Evolutionary conservation across 2,329 filamentous ascomycete genomes (phyloP), one percentile per base, ranked within the genome.

Genomic region (Stagonosporopsis rhizophila): DNA sequence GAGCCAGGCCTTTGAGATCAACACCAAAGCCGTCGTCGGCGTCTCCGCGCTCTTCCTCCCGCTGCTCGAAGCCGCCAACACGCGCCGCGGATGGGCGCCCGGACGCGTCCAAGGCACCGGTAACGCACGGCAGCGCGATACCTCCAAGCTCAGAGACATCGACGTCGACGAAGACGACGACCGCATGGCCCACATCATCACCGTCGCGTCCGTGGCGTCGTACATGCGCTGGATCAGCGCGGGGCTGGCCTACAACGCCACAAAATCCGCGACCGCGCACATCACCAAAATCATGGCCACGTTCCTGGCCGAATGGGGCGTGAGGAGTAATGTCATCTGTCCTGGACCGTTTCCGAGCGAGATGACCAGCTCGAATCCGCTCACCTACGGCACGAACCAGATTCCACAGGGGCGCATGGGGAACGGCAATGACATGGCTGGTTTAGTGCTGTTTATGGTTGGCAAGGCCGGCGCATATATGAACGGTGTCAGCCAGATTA

Each of bases 401-500:
- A 60, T 79, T 11, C 77, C 78, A 14, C 73, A 74, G 64, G 79
- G 76, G 0, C 53, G 79, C 17, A 70, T 76, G 64, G 79, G 80
- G 0, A 65, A 62, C 4, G 61, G 70, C 9, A 78, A 81, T 37
- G 82, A 85, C 58, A 74, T 85, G 28, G 78, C 78, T 0, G 82
- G 79, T 14, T 72, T 82, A 15, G 75, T 83, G 2, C 54, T 84
- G 34, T 85, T 83, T 57, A 69, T 85, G 49, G 78, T 82, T 9
- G 78, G 80, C 3, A 81, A 79, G 37, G 79, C 78, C 6, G 82
- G 81, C 1, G 77, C 76, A 12, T 86, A 85, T 69, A 75, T 82
- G 46, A 86, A 86, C 68, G 84, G 84, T 0, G 79, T 74, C 51
- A 75, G 82, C 15, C 77, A 82, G 47, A 68, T 84, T 2, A 75